Evolutionary conservation across 495 filamentous ascomycete species (phyloP), one percentile per base, ranked within the genome.

Genomic region (Hyaloscypha bicolor): DNA sequence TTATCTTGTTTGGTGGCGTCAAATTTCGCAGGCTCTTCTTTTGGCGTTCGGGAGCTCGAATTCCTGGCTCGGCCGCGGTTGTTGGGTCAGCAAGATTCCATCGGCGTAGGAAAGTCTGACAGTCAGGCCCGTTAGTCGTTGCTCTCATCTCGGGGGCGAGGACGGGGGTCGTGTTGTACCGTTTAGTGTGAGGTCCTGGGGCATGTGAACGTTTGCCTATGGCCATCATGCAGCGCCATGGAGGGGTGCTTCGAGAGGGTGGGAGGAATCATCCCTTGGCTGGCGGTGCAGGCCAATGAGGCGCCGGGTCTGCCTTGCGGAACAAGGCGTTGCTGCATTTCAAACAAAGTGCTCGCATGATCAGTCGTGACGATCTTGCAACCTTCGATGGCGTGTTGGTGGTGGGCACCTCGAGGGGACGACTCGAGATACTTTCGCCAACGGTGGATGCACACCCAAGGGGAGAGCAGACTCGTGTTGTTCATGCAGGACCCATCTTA

Each of bases 261-360:
- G 62, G 14, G 35, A 30, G 21, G 33, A 25, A 21, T 14, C 8
- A 22, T 37, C 37, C 35, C 59, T 31, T 61, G 59, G 59, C 59
- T 61, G 59, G 25, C 1, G 35, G 19, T 31, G 33, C 11, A n/a
- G 42, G 9, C 65, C 60, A 67, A 67, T 67, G 12, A 55, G 22
- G 32, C 14, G 53, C 64, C 21, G 42, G 61, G 65, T 64, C 64
- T 53, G 60, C 64, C 61, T 67, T 64, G 69, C 42, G 29, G 30
- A 3, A 56, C 32, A 60, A 67, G 64, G 68, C 68, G 60, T 57
- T 33, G 32, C 29, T 65, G 62, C 56, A 53, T 60, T 63, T 64
- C 57, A 63, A 66, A 62, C 59, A 56, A 51, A 63, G 60, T 70
- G 68, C 64, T 68, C 69, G 70, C 70, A 72, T 72, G 70, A 72